Conservation (phyloP, 2,329 filamentous ascomycete species). For the Penicillium sp. region DNA sequence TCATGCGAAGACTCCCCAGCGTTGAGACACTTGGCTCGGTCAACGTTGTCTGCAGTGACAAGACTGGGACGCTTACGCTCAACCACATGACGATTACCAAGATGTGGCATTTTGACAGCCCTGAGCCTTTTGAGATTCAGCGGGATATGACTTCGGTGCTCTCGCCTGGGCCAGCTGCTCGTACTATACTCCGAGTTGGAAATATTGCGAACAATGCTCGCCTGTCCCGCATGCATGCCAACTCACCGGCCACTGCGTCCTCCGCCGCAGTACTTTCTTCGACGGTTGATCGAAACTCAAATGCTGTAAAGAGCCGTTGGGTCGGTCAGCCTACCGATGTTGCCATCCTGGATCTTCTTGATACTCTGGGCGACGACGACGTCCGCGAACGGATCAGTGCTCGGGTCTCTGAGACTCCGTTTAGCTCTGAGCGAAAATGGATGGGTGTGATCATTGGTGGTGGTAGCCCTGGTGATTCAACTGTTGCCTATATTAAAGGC, state of each 20-base stretch:
- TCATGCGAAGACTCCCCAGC: constrained; percentile 91
- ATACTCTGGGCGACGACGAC: constrained; percentile 87
- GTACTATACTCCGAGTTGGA: constrained; percentile 80
- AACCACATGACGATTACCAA: constrained; percentile 98
- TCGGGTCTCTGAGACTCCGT: constrained; percentile 80
- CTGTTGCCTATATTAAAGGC: constrained; percentile 93
- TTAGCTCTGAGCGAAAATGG: constrained; percentile 97
- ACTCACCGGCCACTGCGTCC: constrained; percentile 63
- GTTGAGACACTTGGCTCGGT: constrained; percentile 98
- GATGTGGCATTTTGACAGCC: constrained; percentile 85
- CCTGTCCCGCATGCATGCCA: constrained; percentile 67
- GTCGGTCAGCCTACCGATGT: constrained; percentile 96
- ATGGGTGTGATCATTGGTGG: constrained; percentile 87
- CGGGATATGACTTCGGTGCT: constrained; percentile 49
- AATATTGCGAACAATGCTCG: constrained; percentile 96
- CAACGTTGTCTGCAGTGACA: constrained; percentile 98
- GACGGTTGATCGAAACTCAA: constrained; percentile 60
- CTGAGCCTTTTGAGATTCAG: constrained; percentile 53
- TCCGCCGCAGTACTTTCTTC: constrained; percentile 81
- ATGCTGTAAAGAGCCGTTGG: constrained; percentile 76
- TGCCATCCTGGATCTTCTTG: constrained; percentile 89
- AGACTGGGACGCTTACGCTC: constrained; percentile 91
- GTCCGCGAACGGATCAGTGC: constrained; percentile 79
- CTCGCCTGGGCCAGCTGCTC: constrained; percentile 66
- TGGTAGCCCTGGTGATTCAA: constrained; percentile 52